Conservation (phyloP, 2,329 filamentous ascomycete species). For the Trichoderma breve region DNA sequence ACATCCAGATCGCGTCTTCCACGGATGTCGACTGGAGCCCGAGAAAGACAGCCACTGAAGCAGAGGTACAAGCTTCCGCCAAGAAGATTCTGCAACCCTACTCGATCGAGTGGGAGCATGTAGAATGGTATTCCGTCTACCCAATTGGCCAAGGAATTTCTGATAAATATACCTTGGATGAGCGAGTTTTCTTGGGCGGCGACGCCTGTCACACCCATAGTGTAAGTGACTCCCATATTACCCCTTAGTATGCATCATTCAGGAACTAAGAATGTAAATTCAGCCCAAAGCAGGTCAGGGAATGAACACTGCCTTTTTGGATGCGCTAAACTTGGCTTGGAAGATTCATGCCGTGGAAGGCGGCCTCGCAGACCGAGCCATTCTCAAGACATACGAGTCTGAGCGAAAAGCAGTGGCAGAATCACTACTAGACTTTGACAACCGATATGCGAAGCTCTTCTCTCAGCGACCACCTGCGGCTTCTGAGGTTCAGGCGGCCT, state of each 20-base stretch:
- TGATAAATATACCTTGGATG: slow-evolving; percentile 63
- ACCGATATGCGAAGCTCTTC: slow-evolving; percentile 86
- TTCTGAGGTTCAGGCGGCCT: slow-evolving; percentile 67
- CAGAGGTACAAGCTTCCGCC: slow-evolving; percentile 63
- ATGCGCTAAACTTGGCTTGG: slow-evolving; percentile 89
- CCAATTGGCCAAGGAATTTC: slow-evolving; percentile 73
- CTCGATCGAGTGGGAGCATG: slow-evolving; percentile 62
- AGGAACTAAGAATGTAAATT: slow-evolving; percentile 43
- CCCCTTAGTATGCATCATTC: background rate
- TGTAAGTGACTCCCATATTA: slow-evolving; percentile 42
- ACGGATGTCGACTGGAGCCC: slow-evolving; percentile 61
- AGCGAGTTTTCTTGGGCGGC: slow-evolving; percentile 71
- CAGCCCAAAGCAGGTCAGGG: slow-evolving; percentile 75
- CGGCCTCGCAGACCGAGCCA: slow-evolving; percentile 71
- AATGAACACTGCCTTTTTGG: slow-evolving; percentile 77
- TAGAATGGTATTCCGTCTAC: slow-evolving; percentile 76
- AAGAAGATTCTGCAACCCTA: slow-evolving; percentile 66
- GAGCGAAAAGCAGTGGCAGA: slow-evolving; percentile 85
- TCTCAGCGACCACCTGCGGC: slow-evolving; percentile 73
- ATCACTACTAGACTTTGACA: slow-evolving; percentile 80
- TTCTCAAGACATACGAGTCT: slow-evolving; percentile 81
- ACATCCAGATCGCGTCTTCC: slow-evolving; percentile 65
- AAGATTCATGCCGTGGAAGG: slow-evolving; percentile 90
- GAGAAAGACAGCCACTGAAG: slow-evolving; percentile 60
- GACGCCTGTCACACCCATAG: slow-evolving; percentile 80